phyloP scores from a whole-genome alignment of 345 rosid species.

The Brassica nigra region DNA sequence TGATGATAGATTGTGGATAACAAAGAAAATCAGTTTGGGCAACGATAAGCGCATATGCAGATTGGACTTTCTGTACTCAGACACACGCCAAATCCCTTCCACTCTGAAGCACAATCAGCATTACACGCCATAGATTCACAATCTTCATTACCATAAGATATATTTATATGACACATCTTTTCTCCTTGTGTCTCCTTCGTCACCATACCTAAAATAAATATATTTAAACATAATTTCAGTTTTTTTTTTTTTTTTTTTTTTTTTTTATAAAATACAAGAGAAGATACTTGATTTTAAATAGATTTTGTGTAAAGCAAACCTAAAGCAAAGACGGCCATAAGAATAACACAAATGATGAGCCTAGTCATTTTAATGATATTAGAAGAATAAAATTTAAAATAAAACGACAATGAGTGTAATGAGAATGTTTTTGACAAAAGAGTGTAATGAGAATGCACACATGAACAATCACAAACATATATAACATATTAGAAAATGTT shows the following conservation, averaged over 20 bases:
- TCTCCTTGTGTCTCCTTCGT: neutral
- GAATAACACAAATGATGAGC: neutral
- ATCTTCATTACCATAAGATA: slow-evolving; percentile 2
- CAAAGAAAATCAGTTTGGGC: neutral
- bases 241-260: too few species aligned
- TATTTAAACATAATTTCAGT: neutral
- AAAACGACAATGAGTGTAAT: neutral
- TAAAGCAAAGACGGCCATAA: slow-evolving; percentile 4
- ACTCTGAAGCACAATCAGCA: neutral
- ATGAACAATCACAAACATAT: neutral
- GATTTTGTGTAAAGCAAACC: slow-evolving; percentile 11
- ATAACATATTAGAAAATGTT: neutral
- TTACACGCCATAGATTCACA: neutral
- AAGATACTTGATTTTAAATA: neutral
- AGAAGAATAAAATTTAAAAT: neutral
- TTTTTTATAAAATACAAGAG: neutral
- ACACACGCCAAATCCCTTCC: neutral
- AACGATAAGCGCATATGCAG: neutral
- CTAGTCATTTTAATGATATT: slow-evolving; percentile 1
- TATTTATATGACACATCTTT: neutral
- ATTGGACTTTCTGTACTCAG: neutral
- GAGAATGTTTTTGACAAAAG: neutral
- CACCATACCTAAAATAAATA: slow-evolving; percentile 3
- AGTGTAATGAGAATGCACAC: neutral
- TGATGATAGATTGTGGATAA: neutral